A percentile compares a stretch with the other conserved stretches of the same genome.
Evolutionary conservation across 768 basidiomycete species (phyloP).

Genomic region (Amanita rimosa): DNA sequence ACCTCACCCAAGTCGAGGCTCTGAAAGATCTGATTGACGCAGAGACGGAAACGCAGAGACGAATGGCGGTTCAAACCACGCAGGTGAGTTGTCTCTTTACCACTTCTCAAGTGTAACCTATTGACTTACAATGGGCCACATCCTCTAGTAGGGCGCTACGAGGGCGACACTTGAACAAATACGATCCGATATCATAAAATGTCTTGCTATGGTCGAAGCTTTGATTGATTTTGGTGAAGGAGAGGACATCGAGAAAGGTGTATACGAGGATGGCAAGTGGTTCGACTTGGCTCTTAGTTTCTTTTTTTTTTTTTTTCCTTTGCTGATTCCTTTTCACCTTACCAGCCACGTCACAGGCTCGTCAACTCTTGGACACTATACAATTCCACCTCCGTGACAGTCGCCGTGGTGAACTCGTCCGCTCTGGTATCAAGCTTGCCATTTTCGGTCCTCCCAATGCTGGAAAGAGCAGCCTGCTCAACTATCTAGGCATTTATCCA

Average conservation of each 20-base stretch:
- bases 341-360: conserved; percentile 44
- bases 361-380: conserved; percentile 39
- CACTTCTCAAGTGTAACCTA: background rate
- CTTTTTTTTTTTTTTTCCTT: too few relatives aligned
- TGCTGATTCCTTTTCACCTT: background rate
- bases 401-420: conserved; percentile 72
- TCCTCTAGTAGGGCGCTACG: conserved; percentile 42
- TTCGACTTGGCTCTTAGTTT: background rate
- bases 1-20: conserved; percentile 85
- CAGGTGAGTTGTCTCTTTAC: conserved; percentile 40
- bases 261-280: conserved; percentile 54
- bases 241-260: conserved; percentile 79
- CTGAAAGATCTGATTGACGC: conserved; percentile 81
- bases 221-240: conserved; percentile 91
- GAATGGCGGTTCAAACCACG: conserved; percentile 56
- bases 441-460: conserved; percentile 93
- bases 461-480: conserved; percentile 85
- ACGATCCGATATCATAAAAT: conserved; percentile 54
- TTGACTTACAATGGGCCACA: background rate
- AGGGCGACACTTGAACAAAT: conserved; percentile 51
- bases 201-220: conserved; percentile 75
- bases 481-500: conserved; percentile 56
- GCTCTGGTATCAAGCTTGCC: conserved; percentile 70
- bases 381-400: conserved; percentile 51
- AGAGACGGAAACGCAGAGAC: conserved; percentile 76